These are phyloP conservation scores for Physcomitrellopsis africana DNA, from an alignment of 225 moss, liverwort and hornwort species.

Conservation along the genomic window DNA sequence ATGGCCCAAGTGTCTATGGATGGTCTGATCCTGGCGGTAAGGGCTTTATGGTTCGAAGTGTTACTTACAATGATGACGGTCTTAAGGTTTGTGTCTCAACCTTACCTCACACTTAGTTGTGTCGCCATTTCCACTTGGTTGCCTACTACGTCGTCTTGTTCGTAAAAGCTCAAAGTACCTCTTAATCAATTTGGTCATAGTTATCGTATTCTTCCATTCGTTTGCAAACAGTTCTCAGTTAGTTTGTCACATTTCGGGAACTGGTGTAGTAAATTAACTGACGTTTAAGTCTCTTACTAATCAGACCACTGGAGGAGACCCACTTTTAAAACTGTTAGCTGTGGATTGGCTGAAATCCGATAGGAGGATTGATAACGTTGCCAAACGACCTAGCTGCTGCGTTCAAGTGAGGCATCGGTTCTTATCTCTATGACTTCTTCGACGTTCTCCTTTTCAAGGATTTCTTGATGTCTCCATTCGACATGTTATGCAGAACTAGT, in stretches of 20 bases:
- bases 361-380: constrained; percentile 62
- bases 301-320: constrained; percentile 76
- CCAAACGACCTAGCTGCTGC: constrained; percentile 54
- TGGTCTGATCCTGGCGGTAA: constrained; percentile 79
- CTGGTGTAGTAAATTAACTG: constrained; percentile 11
- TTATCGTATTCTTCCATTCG: neutral
- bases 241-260: neutral
- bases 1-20: constrained; percentile 59
- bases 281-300: constrained; percentile 14
- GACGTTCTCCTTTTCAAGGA: neutral
- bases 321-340: constrained; percentile 59
- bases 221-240: neutral
- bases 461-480: constrained; percentile 1
- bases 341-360: constrained; percentile 83
- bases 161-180: neutral
- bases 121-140: neutral
- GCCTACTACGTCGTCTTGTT: neutral
- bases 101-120: constrained; percentile 5
- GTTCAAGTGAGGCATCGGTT: constrained; percentile 60
- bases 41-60: constrained; percentile 76
- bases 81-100: constrained; percentile 57
- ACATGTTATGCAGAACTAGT: neutral
- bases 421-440: neutral
- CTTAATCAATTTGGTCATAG: neutral
- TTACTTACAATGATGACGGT: constrained; percentile 61